Percentiles rank a stretch among this genome's conserved stretches.
Conservation (phyloP, 176 grass and related monocot species). For the Miscanthus lutarioriparius region DNA sequence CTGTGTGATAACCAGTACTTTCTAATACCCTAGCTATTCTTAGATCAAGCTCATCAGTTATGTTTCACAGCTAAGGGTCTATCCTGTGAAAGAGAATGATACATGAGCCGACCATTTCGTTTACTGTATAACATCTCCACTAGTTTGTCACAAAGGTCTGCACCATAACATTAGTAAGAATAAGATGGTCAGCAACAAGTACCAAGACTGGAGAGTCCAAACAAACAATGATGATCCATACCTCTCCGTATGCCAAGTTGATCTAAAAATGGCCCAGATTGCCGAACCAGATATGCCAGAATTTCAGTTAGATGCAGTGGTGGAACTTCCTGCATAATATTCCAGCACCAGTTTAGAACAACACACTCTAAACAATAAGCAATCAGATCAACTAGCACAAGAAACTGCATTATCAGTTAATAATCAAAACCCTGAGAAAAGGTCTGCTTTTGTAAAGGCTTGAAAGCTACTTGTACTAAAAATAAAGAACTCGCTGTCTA, state of each 20-base stretch:
- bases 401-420: neutral
- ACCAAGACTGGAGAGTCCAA: conserved; percentile 3
- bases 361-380: conserved; percentile 6
- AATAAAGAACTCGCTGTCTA: conserved; percentile 3
- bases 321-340: conserved; percentile 53
- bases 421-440: conserved; percentile 8
- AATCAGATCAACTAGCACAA: neutral
- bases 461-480: neutral
- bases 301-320: conserved; percentile 77
- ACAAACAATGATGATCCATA: conserved; percentile 29
- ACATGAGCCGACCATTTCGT: conserved; percentile 50
- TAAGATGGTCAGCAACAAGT: neutral
- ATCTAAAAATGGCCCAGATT: conserved; percentile 87
- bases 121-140: conserved; percentile 57
- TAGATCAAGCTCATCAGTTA: conserved; percentile 67
- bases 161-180: conserved; percentile 29
- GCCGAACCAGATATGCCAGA: conserved; percentile 67
- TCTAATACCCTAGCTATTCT: conserved; percentile 84
- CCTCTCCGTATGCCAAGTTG: conserved; percentile 79
- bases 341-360: conserved; percentile 27
- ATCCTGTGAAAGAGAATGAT: conserved; percentile 50
- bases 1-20: conserved; percentile 67
- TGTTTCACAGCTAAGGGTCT: conserved; percentile 55
- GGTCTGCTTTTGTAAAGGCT: neutral
- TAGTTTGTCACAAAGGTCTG: conserved; percentile 76